Evolutionary conservation across 2,329 filamentous ascomycete genomes (phyloP).

Genomic region (Chaetothyriales sp.): DNA sequence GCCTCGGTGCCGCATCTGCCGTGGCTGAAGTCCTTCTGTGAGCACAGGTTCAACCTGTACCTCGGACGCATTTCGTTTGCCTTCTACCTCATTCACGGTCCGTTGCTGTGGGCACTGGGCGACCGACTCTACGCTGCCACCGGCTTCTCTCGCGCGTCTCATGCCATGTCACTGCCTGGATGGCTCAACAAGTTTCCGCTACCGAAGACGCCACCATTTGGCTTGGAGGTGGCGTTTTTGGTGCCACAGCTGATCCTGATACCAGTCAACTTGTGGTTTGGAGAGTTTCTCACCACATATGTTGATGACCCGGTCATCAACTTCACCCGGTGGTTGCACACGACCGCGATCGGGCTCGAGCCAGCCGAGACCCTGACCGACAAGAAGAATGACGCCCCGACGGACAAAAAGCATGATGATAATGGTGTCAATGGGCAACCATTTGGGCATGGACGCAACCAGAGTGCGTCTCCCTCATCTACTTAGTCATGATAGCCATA

Average conservation of each 20-base stretch:
- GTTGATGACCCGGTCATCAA: slow-evolving; percentile 49
- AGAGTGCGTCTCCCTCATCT: background rate
- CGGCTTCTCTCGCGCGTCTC: slow-evolving; percentile 40
- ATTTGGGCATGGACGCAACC: background rate
- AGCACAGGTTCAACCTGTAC: slow-evolving; percentile 30
- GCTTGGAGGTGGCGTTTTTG: slow-evolving; percentile 48
- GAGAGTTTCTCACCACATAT: slow-evolving; percentile 42
- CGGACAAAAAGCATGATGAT: background rate
- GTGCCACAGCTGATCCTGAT: slow-evolving; percentile 46
- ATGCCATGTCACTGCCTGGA: slow-evolving; percentile 38
- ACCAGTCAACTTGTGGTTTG: slow-evolving; percentile 45
- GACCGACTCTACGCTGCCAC: slow-evolving; percentile 50
- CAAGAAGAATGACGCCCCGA: background rate
- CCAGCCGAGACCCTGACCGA: background rate
- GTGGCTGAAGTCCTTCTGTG: slow-evolving; percentile 39
- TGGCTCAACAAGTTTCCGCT: slow-evolving; percentile 47
- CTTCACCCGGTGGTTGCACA: slow-evolving; percentile 46
- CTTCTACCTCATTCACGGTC: slow-evolving; percentile 36
- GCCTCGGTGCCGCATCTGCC: slow-evolving; percentile 43
- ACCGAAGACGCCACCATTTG: slow-evolving; percentile 43
- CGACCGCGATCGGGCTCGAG: slow-evolving; percentile 3
- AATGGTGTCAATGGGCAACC: background rate
- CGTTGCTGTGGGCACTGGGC: slow-evolving; percentile 39
- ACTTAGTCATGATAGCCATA: background rate
- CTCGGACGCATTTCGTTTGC: slow-evolving; percentile 35